phyloP scores from a whole-genome alignment of 2,329 filamentous ascomycete species.

The Fusarium sulawesiense region DNA sequence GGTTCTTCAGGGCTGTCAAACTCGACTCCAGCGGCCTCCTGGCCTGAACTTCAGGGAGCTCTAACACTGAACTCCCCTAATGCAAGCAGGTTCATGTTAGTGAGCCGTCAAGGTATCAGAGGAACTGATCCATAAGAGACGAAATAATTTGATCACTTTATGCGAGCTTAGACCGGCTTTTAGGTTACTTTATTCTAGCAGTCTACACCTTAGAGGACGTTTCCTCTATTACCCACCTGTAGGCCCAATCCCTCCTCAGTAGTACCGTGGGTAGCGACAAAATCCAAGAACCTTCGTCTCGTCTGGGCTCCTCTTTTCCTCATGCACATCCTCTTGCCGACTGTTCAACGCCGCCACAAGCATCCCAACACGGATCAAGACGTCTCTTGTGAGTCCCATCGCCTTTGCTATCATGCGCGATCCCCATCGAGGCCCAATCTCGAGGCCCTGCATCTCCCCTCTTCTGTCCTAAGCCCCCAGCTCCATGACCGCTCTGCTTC shows the following conservation, averaged over 20 bases:
- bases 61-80: conserved; percentile 25
- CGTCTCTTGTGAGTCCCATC: conserved; percentile 54
- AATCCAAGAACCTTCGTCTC: conserved; percentile 53
- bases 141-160: neutral
- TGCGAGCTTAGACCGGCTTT: neutral
- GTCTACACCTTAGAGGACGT: neutral
- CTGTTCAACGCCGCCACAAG: conserved; percentile 50
- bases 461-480: conserved; percentile 39
- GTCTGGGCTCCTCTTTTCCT: conserved; percentile 58
- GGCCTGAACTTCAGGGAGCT: conserved; percentile 10
- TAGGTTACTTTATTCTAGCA: neutral
- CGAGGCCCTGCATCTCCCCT: conserved; percentile 40
- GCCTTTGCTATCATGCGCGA: conserved; percentile 52
- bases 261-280: conserved; percentile 51
- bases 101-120: conserved; percentile 21
- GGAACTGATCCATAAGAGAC: neutral
- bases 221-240: neutral
- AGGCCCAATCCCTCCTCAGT: conserved; percentile 12
- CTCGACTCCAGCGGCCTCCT: conserved; percentile 8
- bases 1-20: conserved; percentile 4
- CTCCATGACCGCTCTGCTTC: conserved; percentile 40
- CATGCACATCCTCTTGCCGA: conserved; percentile 56
- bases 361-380: conserved; percentile 49
- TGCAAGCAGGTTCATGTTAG: conserved; percentile 40
- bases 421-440: conserved; percentile 47